A percentile compares a stretch with the other conserved stretches of the same genome.
These are phyloP conservation scores for Exophiala aquamarina DNA, from an alignment of 2,329 filamentous ascomycete species.

Conservation along the genomic window DNA sequence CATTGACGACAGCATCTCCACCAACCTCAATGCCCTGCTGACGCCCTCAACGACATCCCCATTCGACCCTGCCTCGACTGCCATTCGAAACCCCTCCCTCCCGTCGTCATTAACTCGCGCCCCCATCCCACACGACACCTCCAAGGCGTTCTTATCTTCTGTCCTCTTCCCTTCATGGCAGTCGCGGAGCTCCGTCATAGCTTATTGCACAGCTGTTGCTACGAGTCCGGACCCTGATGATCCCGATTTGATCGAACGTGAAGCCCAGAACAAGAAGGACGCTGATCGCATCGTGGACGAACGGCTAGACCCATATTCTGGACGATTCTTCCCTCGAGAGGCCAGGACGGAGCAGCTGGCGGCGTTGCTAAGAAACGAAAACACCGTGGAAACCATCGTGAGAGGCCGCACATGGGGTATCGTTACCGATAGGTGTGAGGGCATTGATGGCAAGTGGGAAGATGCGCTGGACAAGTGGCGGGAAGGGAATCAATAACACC, in stretches of 20 bases:
- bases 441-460: slow-evolving; percentile 37
- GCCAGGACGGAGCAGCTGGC: slow-evolving; percentile 78
- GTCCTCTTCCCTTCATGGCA: slow-evolving; percentile 91
- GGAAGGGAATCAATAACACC: not conserved
- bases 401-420: slow-evolving; percentile 78
- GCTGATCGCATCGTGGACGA: slow-evolving; percentile 79
- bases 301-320: slow-evolving; percentile 87
- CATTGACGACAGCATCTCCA: slow-evolving; percentile 90
- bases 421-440: slow-evolving; percentile 72
- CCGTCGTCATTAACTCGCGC: slow-evolving; percentile 15
- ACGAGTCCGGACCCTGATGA: slow-evolving; percentile 85
- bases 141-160: slow-evolving; percentile 69
- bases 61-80: slow-evolving; percentile 80
- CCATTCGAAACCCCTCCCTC: slow-evolving; percentile 33
- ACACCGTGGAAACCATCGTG: slow-evolving; percentile 78
- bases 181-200: slow-evolving; percentile 74
- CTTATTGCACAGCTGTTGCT: slow-evolving; percentile 86
- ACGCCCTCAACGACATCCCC: slow-evolving; percentile 65
- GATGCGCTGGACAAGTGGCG: slow-evolving; percentile 18
- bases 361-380: slow-evolving; percentile 69
- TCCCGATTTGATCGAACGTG: slow-evolving; percentile 69
- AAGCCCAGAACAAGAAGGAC: slow-evolving; percentile 69
- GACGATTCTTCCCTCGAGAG: slow-evolving; percentile 76
- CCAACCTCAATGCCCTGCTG: slow-evolving; percentile 86
- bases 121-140: slow-evolving; percentile 53